A percentile compares a stretch with the other conserved stretches of the same genome.
phyloP scores from a whole-genome alignment of 148 eudicot genomes.

The Silene uniflora region DNA sequence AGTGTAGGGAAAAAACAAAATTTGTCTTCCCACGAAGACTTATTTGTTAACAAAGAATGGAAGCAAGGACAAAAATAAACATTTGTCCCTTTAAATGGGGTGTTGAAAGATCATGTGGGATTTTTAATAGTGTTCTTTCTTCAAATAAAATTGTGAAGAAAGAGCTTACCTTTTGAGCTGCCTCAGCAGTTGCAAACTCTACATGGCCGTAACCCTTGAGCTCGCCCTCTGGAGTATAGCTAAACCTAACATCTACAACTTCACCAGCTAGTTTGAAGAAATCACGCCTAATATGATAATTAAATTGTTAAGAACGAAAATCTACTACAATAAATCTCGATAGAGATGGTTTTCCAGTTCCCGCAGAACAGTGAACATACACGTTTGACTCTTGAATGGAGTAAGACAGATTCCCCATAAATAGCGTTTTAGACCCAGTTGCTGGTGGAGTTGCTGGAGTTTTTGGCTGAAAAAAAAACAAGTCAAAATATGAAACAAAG shows the following conservation, averaged over 20 bases:
- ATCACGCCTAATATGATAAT: conserved; percentile 39
- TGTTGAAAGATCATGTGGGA: no score
- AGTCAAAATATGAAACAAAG: not conserved
- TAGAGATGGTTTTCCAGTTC: not conserved
- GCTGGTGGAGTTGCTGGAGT: conserved; percentile 57
- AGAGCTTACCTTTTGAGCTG: conserved; percentile 55
- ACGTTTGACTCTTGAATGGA: conserved; percentile 51
- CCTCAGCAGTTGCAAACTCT: conserved; percentile 72
- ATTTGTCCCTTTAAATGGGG: no score
- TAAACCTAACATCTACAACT: conserved; percentile 60
- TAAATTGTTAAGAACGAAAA: not conserved
- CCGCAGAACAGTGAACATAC: conserved; percentile 37
- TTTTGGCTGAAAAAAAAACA: conserved; percentile 49
- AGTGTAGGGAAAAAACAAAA: no score
- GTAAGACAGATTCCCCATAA: conserved; percentile 70
- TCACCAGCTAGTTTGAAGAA: conserved; percentile 67
- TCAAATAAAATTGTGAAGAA: no score
- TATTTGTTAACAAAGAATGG: no score
- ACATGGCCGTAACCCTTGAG: conserved; percentile 88
- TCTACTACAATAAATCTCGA: not conserved
- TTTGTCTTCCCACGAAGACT: no score
- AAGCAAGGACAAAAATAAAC: no score
- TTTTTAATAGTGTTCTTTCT: no score
- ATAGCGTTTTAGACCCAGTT: conserved; percentile 62
- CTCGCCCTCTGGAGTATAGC: conserved; percentile 36